Conservation (phyloP, 2,329 filamentous ascomycete species). For the Nigrospora sphaerica region DNA sequence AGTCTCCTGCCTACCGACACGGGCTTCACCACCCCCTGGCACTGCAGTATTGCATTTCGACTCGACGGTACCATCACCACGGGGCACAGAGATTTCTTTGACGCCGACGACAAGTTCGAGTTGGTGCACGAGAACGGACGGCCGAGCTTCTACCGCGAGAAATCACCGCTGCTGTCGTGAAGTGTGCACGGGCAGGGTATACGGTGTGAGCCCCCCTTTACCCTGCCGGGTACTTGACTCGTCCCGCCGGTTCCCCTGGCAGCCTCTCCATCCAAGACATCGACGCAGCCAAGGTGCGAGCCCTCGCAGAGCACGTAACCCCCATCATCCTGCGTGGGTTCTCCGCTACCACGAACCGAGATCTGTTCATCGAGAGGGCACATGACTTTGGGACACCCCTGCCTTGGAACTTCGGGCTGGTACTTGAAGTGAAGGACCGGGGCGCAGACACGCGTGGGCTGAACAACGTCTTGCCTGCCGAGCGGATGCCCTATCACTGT, state of each 20-base stretch:
- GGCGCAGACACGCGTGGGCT: constrained; percentile 32
- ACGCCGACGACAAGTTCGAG: constrained; percentile 30
- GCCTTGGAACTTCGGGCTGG: constrained; percentile 45
- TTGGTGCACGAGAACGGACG: constrained; percentile 35
- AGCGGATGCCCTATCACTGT: constrained; percentile 52
- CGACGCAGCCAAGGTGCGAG: constrained; percentile 35
- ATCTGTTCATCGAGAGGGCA: constrained; percentile 37
- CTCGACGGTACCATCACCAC: constrained; percentile 33
- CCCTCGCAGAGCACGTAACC: constrained; percentile 40
- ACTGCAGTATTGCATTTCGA: constrained; percentile 35
- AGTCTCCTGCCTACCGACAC: constrained; percentile 35
- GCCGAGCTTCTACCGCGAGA: constrained; percentile 44
- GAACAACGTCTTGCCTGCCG: constrained; percentile 46
- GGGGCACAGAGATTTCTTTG: constrained; percentile 32
- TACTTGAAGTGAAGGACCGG: constrained; percentile 43
- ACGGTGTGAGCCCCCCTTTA: constrained; percentile 38
- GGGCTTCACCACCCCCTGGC: constrained; percentile 46
- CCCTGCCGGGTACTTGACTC: constrained; percentile 34
- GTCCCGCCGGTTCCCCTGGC: constrained; percentile 23
- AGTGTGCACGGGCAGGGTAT: constrained; percentile 9
- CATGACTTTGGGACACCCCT: constrained; percentile 38
- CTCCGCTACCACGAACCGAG: constrained; percentile 33
- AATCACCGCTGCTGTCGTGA: constrained; percentile 33
- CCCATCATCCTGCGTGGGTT: constrained; percentile 48
- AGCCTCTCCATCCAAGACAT: constrained; percentile 33